phyloP scores from a whole-genome alignment of 768 basidiomycete species.

The Lentinula boryana region DNA sequence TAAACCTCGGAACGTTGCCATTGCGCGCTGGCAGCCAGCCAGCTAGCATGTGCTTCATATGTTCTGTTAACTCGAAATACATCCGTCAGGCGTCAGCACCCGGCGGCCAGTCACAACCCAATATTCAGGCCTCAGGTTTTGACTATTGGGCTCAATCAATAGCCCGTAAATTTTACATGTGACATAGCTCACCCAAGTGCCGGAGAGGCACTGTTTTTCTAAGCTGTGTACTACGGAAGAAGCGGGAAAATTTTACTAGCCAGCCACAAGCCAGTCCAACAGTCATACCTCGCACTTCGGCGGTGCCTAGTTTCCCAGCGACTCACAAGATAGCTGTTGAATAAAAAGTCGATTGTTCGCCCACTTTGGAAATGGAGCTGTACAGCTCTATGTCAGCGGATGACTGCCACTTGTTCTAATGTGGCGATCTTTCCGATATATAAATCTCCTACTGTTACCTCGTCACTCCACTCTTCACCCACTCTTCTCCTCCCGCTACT shows the following conservation, averaged over 20 bases:
- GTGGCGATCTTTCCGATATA: conserved; percentile 1
- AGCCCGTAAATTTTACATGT: too few relatives aligned
- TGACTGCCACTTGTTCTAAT: neutral
- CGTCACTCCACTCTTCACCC: neutral
- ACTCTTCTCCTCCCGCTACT: neutral
- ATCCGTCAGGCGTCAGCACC: too few relatives aligned
- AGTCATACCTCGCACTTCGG: neutral
- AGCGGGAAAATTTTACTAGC: neutral
- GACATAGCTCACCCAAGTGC: too few relatives aligned
- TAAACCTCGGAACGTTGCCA: too few relatives aligned
- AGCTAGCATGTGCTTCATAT: neutral
- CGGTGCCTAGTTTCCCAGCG: neutral
- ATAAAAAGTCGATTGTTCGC: neutral
- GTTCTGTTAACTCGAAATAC: too few relatives aligned
- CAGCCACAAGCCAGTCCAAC: neutral
- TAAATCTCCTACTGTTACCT: neutral
- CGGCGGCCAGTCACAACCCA: too few relatives aligned
- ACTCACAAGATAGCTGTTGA: conserved; percentile 1
- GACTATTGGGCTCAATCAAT: neutral
- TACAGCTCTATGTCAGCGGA: neutral
- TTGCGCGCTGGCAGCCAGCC: too few relatives aligned
- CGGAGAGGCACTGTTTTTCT: neutral
- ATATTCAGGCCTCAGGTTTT: too few relatives aligned
- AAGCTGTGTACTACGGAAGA: neutral
- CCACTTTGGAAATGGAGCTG: neutral